Base-by-base conservation (phyloP, 2,329 filamentous ascomycete genomes). In the Claviceps lovelessii region DNA sequence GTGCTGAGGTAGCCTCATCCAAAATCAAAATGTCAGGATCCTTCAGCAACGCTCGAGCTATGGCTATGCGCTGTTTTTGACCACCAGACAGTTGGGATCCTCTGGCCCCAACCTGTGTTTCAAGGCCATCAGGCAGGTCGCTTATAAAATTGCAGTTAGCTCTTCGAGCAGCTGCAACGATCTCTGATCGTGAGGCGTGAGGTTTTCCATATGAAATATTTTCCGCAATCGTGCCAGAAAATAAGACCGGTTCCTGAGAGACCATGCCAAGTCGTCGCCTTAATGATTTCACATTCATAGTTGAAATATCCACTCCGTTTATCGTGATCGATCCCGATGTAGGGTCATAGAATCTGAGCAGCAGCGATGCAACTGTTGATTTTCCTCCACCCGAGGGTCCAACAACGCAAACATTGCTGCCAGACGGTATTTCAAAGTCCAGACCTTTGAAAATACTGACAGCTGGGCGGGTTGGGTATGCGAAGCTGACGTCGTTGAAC, bases 71-170 rank as follows among this genome's bases (percentile, higher is more conserved):
- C 70, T 98, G 93, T 72, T 97, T 97, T 70, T 98, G 93, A 0
- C 93, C 93, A 52, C 93, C 93, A 9, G 90, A 96, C 0, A 98
- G 78, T 69, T 97, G 91, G 1, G 91, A 90, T 39, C 93, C 93
- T 60, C 93, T 81, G 17, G 91, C 86, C 54, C 94, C 94, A 35
- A 95, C 93, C 59, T 87, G 86, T 0, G 93, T 98, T 65, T 98
- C 91, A 7, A 98, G 79, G 5, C 93, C 93, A 56, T 97, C 90
- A 33, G 93, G 93, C 62, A 98, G 94, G 68, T 98, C 93, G 66
- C 86, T 85, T 68, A 98, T 95, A 66, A 98, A 98, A 62, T 86
- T 85, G 68, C 93, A 98, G 69, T 98, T 98, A 54, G 93, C 93
- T 67, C 91, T 86, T 58, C 88, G 80, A 4, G 93, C 93, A 8